phyloP scores from a whole-genome alignment of 2,329 filamentous ascomycete species.

The Monosporascus sp. region DNA sequence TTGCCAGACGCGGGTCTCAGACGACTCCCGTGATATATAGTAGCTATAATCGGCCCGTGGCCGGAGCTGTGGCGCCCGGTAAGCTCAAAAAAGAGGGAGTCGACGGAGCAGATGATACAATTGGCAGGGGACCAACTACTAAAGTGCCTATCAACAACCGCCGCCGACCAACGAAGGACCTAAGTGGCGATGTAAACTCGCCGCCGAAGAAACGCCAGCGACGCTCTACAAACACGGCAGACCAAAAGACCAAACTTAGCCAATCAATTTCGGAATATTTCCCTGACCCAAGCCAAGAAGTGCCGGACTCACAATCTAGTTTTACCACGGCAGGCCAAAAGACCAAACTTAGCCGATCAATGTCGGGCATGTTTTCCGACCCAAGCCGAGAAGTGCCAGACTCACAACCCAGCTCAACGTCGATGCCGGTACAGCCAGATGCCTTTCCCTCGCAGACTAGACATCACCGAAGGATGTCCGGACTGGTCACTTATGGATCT shows the following conservation, averaged over 20 bases:
- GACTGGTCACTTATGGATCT: conserved; percentile 13
- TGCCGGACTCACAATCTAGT: too few species aligned
- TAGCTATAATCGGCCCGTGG: conserved; percentile 24
- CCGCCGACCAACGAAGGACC: neutral
- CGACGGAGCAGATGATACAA: neutral
- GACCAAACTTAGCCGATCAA: conserved; percentile 15
- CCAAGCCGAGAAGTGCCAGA: neutral
- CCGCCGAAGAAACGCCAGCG: conserved; percentile 6
- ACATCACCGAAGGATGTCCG: too few species aligned
- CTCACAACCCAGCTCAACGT: too few species aligned
- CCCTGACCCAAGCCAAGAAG: neutral
- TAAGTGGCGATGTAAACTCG: neutral
- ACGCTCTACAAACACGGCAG: neutral
- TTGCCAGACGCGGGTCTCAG: conserved; percentile 11
- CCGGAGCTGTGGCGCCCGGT: conserved; percentile 8
- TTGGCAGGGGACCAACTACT: neutral
- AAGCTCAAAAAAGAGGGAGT: neutral
- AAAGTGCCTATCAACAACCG: neutral
- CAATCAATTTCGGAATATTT: conserved; percentile 16
- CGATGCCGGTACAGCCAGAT: too few species aligned
- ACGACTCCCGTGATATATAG: conserved; percentile 14
- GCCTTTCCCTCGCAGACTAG: too few species aligned
- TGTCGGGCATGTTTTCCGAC: conserved; percentile 11
- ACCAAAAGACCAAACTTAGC: conserved; percentile 8
- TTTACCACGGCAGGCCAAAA: neutral